Conservation (phyloP, 805 yeast species). For the Cyberlindnera xishuangbannaensis region DNA sequence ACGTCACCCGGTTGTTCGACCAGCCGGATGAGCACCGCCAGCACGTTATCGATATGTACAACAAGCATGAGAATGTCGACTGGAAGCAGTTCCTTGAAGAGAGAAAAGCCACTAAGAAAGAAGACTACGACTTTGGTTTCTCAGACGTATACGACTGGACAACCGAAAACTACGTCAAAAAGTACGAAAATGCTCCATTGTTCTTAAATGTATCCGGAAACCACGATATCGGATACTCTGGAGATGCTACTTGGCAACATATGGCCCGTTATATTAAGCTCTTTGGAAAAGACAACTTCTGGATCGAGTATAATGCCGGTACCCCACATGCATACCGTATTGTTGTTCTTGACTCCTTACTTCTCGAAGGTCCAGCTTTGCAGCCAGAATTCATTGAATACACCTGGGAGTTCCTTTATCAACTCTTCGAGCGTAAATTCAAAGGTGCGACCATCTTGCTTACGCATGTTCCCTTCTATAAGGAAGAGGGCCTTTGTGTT, state of each 20-base stretch:
- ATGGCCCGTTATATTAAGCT: slow-evolving; percentile 67
- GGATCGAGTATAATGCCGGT: slow-evolving; percentile 60
- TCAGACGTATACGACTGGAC: slow-evolving; percentile 67
- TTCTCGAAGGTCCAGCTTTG: slow-evolving; percentile 85
- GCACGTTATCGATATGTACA: slow-evolving; percentile 42
- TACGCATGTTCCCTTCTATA: slow-evolving; percentile 88
- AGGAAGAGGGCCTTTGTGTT: slow-evolving; percentile 71
- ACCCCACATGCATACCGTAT: slow-evolving; percentile 76
- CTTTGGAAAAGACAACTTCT: slow-evolving; percentile 84
- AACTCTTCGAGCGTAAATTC: slow-evolving; percentile 49
- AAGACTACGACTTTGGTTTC: slow-evolving; percentile 44
- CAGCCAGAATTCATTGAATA: slow-evolving; percentile 62
- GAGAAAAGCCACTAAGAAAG: slow-evolving; percentile 23
- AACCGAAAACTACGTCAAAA: slow-evolving; percentile 25
- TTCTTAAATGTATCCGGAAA: slow-evolving; percentile 88
- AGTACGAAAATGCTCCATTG: slow-evolving; percentile 47
- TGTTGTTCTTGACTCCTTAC: slow-evolving; percentile 79
- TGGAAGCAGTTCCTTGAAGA: slow-evolving; percentile 43
- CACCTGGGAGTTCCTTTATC: slow-evolving; percentile 70
- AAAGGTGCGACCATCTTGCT: slow-evolving; percentile 76
- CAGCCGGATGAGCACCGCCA: slow-evolving; percentile 46
- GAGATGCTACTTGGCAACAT: slow-evolving; percentile 91
- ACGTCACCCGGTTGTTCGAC: slow-evolving; percentile 62
- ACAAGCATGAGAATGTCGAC: slow-evolving; percentile 47
- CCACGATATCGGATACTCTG: slow-evolving; percentile 93